phyloP scores from a whole-genome alignment of 371 early-diverging fungal species.

The Mucor velutinosus region DNA sequence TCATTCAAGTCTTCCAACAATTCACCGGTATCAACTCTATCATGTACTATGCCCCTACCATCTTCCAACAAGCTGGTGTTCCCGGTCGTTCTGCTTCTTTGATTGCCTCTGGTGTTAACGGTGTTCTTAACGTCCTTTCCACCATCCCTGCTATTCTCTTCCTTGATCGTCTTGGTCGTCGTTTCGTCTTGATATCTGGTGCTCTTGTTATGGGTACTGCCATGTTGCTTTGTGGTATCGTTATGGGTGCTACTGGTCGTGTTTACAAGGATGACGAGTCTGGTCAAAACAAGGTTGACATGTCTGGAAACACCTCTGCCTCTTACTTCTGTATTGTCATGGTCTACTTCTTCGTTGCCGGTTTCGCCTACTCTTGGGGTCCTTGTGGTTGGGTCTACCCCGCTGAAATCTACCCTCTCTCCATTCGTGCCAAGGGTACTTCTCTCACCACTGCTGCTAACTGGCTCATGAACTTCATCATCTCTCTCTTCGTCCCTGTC shows the following conservation, averaged over 20 bases:
- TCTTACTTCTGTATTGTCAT: constrained; percentile 55
- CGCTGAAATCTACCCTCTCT: constrained; percentile 66
- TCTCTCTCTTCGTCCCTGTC: constrained; percentile 46
- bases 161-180: constrained; percentile 52
- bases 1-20: constrained; percentile 73
- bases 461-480: constrained; percentile 63
- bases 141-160: constrained; percentile 77
- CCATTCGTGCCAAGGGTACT: constrained; percentile 53
- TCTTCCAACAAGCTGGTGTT: constrained; percentile 75
- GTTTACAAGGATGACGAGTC: constrained; percentile 8
- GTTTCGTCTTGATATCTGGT: constrained; percentile 46
- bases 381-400: constrained; percentile 62
- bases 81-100: constrained; percentile 48
- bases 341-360: constrained; percentile 54
- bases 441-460: constrained; percentile 66
- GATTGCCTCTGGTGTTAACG: constrained; percentile 76
- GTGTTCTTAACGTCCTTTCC: constrained; percentile 69
- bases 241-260: constrained; percentile 39
- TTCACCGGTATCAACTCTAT: constrained; percentile 60
- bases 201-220: constrained; percentile 46
- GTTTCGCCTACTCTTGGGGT: constrained; percentile 57
- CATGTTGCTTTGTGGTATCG: constrained; percentile 51
- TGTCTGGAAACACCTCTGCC: constrained; percentile 38
- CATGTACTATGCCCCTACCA: constrained; percentile 63
- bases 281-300: constrained; percentile 28